These are phyloP conservation scores for Fagopyrum esculentum DNA, from an alignment of 148 eudicot genomes.

Conservation along the genomic window DNA sequence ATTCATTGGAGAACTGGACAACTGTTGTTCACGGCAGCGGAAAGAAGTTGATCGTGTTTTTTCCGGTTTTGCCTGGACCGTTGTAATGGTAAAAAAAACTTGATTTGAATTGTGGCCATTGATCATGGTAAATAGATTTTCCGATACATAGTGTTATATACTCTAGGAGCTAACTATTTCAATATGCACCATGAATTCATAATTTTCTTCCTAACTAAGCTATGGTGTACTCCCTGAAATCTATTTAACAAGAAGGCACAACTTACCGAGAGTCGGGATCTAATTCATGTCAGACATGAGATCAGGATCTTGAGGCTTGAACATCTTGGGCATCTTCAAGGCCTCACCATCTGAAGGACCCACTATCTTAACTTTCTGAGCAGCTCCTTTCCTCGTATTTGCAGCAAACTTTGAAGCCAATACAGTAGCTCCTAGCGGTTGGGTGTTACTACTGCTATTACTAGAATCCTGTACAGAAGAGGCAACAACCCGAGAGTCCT, in stretches of 20 bases:
- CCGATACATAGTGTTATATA: too few species aligned
- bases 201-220: too few species aligned
- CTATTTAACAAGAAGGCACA: not conserved
- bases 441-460: constrained; percentile 14
- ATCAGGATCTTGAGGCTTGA: constrained; percentile 82
- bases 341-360: constrained; percentile 21
- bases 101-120: too few species aligned
- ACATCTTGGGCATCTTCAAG: constrained; percentile 67
- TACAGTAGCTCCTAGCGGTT: constrained; percentile 45
- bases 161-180: too few species aligned
- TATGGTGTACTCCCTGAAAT: too few species aligned
- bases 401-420: constrained; percentile 74
- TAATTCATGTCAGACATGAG: constrained; percentile 27
- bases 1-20: too few species aligned
- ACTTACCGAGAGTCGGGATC: not conserved
- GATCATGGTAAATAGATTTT: too few species aligned
- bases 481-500: constrained; percentile 3
- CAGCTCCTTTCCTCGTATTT: constrained; percentile 49
- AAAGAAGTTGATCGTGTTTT: too few species aligned
- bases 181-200: too few species aligned
- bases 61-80: too few species aligned
- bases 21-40: too few species aligned
- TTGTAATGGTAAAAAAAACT: too few species aligned
- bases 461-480: constrained; percentile 1
- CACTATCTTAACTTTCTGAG: constrained; percentile 28